Percentiles rank a stretch among this genome's conserved stretches.
Evolutionary conservation across 805 yeast species (phyloP).

Genomic region (Metschnikowia santaceciliae): DNA sequence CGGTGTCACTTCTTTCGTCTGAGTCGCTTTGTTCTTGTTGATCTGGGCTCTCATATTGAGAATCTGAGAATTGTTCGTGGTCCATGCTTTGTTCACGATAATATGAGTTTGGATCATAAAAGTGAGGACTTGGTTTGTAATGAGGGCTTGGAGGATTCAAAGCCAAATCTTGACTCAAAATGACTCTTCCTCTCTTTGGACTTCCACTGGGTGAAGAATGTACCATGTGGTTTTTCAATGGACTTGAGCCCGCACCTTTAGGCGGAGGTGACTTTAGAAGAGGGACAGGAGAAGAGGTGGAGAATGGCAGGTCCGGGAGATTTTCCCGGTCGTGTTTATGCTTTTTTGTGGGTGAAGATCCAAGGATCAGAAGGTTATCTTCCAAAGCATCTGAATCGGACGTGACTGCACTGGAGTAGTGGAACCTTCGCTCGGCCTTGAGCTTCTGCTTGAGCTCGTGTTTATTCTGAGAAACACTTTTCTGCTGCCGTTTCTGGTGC

Average conservation of each 20-base stretch:
- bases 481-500: conserved; percentile 7
- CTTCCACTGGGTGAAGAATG: neutral
- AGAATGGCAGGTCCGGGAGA: neutral
- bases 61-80: too few relatives aligned
- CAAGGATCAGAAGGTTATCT: conserved; percentile 24
- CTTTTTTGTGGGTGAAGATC: conserved; percentile 31
- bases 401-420: conserved; percentile 9
- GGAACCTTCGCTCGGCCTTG: conserved; percentile 13
- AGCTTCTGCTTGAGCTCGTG: conserved; percentile 10
- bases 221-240: neutral
- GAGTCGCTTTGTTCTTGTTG: neutral
- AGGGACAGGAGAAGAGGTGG: neutral
- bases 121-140: too few relatives aligned
- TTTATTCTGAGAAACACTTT: conserved; percentile 17
- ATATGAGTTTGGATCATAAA: too few relatives aligned
- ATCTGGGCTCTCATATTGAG: too few relatives aligned
- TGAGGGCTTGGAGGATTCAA: neutral
- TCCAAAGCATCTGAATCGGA: conserved; percentile 9
- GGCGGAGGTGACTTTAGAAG: neutral
- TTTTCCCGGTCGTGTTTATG: neutral
- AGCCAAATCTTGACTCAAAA: neutral
- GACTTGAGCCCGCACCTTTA: neutral
- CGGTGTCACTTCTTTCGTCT: too few relatives aligned
- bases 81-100: too few relatives aligned
- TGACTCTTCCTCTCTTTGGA: neutral